phyloP scores from a whole-genome alignment of 805 yeast species.

The Helenozyma baotianmanensis region DNA sequence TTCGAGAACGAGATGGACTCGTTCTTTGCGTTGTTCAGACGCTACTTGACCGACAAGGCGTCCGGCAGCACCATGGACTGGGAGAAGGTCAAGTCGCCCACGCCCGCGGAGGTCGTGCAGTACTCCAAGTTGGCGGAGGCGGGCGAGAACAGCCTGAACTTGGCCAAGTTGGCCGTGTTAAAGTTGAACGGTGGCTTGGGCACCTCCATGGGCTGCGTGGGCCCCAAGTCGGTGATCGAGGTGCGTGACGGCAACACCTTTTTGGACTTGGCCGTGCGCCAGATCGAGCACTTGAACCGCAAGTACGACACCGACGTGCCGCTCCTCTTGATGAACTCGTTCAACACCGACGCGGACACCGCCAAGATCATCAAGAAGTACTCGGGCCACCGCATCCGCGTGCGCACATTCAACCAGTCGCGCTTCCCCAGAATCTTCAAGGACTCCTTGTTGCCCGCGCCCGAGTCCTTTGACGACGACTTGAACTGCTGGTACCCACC shows the following conservation, averaged over 20 bases:
- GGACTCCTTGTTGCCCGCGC: constrained; percentile 95
- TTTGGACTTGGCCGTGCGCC: constrained; percentile 92
- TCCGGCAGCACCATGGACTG: constrained; percentile 80
- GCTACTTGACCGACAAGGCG: constrained; percentile 87
- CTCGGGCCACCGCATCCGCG: constrained; percentile 92
- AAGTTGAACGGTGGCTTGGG: constrained; percentile 98
- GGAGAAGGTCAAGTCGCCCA: constrained; percentile 94
- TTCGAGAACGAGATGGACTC: constrained; percentile 93
- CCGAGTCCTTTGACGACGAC: constrained; percentile 65
- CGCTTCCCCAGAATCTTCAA: constrained; percentile 92
- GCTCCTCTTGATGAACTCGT: constrained; percentile 93
- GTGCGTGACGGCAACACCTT: constrained; percentile 98
- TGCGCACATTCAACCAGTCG: constrained; percentile 96
- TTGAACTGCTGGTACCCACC: constrained; percentile 97
- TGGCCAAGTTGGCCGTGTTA: constrained; percentile 86
- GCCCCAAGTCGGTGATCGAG: constrained; percentile 96
- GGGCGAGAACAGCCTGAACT: constrained; percentile 35
- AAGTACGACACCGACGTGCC: constrained; percentile 92
- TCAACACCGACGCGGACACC: constrained; percentile 95
- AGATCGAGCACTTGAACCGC: constrained; percentile 91
- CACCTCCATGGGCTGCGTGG: constrained; percentile 99
- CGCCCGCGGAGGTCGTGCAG: constrained; percentile 81
- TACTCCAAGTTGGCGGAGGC: constrained; percentile 47
- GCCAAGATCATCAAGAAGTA: constrained; percentile 93
- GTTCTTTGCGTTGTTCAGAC: constrained; percentile 87